Percentiles rank a stretch among this genome's conserved stretches.
Conservation (phyloP, 2,329 filamentous ascomycete genomes). For the Colletotrichum higginsianum region DNA sequence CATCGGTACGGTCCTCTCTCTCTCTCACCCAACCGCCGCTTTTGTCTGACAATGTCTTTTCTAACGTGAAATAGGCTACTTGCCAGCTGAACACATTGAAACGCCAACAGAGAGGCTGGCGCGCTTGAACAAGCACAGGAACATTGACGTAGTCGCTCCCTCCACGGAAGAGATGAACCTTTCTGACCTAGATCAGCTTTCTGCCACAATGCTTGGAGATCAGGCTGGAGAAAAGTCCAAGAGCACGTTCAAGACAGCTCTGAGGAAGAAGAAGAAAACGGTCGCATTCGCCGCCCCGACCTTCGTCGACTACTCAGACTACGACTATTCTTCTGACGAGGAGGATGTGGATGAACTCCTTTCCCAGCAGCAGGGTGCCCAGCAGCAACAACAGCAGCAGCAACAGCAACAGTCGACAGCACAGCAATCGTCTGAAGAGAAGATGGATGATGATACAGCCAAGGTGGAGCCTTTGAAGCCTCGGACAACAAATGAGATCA, state of each 20-base stretch:
- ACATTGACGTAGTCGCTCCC: constrained; percentile 84
- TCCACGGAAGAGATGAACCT: constrained; percentile 34
- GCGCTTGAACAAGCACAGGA: constrained; percentile 96
- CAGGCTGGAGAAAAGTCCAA: constrained; percentile 80
- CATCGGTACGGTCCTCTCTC: constrained; percentile 71
- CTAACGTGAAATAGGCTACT: constrained; percentile 76
- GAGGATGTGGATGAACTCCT: constrained; percentile 70
- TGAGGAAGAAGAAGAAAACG: constrained; percentile 87
- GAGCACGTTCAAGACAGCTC: constrained; percentile 86
- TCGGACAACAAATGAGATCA: constrained; percentile 58
- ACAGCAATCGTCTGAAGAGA: constrained; percentile 50
- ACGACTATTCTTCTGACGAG: constrained; percentile 87
- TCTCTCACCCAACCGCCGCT: too few species aligned
- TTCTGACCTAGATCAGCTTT: constrained; percentile 63
- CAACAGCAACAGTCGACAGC: constrained; percentile 47
- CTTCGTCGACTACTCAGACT: constrained; percentile 89
- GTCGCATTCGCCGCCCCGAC: constrained; percentile 89
- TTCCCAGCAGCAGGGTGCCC: constrained; percentile 51
- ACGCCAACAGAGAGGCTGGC: constrained; percentile 96
- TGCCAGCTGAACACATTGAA: constrained; percentile 98
- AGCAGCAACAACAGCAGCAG: constrained; percentile 52
- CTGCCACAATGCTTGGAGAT: constrained; percentile 74
- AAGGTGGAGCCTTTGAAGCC: constrained; percentile 71
- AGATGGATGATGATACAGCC: constrained; percentile 65
- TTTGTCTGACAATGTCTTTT: neutral